phyloP scores from a whole-genome alignment of 1,284 basidiomycete genomes.

The Microbotryum scabiosae region DNA sequence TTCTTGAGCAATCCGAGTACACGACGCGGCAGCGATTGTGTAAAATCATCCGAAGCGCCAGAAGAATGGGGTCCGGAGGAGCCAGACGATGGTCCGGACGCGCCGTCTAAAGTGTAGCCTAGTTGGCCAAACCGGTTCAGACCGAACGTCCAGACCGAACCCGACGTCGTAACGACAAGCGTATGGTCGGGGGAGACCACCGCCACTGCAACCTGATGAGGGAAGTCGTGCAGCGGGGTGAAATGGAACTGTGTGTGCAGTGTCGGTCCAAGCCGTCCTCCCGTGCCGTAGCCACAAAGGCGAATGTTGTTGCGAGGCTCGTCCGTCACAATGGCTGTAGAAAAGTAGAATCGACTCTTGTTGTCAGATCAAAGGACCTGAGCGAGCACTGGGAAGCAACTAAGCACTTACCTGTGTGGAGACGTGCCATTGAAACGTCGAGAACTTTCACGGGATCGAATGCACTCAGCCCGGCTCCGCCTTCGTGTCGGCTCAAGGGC shows the following conservation, averaged over 20 bases:
- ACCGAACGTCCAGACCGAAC: constrained; percentile 86
- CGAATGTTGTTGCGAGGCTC: constrained; percentile 66
- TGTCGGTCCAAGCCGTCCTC: constrained; percentile 66
- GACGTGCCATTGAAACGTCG: constrained; percentile 66
- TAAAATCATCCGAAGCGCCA: constrained; percentile 45
- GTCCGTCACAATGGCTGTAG: constrained; percentile 58
- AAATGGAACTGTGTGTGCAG: constrained; percentile 70
- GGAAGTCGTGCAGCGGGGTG: constrained; percentile 55
- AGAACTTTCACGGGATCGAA: constrained; percentile 57
- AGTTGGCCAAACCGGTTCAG: constrained; percentile 78
- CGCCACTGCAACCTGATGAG: constrained; percentile 53
- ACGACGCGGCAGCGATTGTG: constrained; percentile 68
- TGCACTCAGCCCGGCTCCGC: constrained; percentile 38
- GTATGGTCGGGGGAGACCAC: constrained; percentile 93
- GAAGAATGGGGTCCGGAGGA: constrained; percentile 25
- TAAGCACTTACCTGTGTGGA: constrained; percentile 58
- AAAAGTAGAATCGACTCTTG: not conserved
- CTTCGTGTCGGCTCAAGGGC: constrained; percentile 45
- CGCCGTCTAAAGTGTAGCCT: constrained; percentile 71
- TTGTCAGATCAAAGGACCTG: constrained; percentile 5
- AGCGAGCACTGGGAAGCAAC: not conserved
- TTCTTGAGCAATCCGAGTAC: constrained; percentile 71
- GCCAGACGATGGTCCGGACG: constrained; percentile 28
- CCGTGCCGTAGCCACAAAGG: constrained; percentile 73
- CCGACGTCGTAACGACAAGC: constrained; percentile 65